Evolutionary conservation across 1,284 basidiomycete genomes (phyloP).

Genomic region (Polyporus tsugae): DNA sequence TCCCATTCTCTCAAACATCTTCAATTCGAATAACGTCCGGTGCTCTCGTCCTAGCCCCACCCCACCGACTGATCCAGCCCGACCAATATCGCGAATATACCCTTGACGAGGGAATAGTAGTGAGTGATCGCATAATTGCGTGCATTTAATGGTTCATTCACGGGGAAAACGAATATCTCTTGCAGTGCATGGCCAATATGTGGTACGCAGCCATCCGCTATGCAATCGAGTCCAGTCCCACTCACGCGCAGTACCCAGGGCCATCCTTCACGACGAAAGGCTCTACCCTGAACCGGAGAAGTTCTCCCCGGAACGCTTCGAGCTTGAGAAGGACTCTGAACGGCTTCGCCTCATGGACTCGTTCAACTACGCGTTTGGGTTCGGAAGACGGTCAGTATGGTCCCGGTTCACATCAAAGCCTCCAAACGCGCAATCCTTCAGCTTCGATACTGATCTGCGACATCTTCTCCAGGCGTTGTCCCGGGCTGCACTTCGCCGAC

Average conservation of each 20-base stretch:
- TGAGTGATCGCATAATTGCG: background rate
- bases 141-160: background rate
- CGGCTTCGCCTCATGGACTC: conserved; percentile 13
- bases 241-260: conserved; percentile 4
- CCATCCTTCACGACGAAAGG: conserved; percentile 25
- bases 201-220: conserved; percentile 2
- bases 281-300: conserved; percentile 20
- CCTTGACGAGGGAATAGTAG: conserved; percentile 13
- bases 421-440: too few species aligned
- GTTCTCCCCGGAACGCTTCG: conserved; percentile 23
- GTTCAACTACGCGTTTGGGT: conserved; percentile 25
- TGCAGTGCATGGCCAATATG: conserved; percentile 13
- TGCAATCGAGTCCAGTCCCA: background rate
- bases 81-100: conserved; percentile 17
- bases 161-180: background rate
- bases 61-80: conserved; percentile 15
- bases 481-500: conserved; percentile 46
- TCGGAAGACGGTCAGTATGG: conserved; percentile 26
- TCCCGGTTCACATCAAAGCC: too few species aligned
- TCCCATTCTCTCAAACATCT: background rate
- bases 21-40: background rate
- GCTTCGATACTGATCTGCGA: background rate
- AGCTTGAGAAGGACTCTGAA: background rate
- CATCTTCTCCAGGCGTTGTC: conserved; percentile 43
- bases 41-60: conserved; percentile 3